Evolutionary conservation across 352 stramenopile genomes (phyloP).

Genomic region (Phytophthora nicotianae): DNA sequence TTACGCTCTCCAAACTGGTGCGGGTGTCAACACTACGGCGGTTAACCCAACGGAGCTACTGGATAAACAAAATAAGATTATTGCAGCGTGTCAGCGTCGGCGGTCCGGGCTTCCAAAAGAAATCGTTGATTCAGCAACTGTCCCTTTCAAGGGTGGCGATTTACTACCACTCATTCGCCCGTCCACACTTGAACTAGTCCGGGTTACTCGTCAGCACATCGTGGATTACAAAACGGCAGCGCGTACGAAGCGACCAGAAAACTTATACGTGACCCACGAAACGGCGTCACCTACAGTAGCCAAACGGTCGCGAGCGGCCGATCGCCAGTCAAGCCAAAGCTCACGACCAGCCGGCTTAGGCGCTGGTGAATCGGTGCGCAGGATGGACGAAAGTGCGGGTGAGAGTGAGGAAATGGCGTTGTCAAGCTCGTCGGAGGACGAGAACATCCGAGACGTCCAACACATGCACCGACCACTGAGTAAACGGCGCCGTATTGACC

Average conservation of each 20-base stretch:
- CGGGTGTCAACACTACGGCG: not conserved
- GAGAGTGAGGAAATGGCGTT: no score
- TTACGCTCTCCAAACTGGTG: constrained; percentile 7
- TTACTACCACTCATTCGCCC: not conserved
- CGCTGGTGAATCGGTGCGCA: not conserved
- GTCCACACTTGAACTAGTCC: not conserved
- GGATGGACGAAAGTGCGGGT: not conserved
- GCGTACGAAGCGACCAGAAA: not conserved
- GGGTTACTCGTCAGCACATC: constrained; percentile 3
- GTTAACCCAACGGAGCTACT: not conserved
- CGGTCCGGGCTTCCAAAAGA: constrained; percentile 1
- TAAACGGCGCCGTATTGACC: constrained; percentile 1
- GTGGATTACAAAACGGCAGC: constrained; percentile 5
- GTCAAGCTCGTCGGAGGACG: not conserved
- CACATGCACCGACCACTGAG: constrained; percentile 1
- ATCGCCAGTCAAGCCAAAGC: no score
- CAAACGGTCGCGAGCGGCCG: not conserved
- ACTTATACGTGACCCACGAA: no score
- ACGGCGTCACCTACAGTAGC: no score
- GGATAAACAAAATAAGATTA: constrained; percentile 6
- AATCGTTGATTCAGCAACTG: not conserved
- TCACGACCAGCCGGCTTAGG: no score
- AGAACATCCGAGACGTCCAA: not conserved
- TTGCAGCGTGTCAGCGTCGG: not conserved
- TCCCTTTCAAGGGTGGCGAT: not conserved